Base-by-base conservation (phyloP, 306 rosid species). In the Luffa aegyptiaca region DNA sequence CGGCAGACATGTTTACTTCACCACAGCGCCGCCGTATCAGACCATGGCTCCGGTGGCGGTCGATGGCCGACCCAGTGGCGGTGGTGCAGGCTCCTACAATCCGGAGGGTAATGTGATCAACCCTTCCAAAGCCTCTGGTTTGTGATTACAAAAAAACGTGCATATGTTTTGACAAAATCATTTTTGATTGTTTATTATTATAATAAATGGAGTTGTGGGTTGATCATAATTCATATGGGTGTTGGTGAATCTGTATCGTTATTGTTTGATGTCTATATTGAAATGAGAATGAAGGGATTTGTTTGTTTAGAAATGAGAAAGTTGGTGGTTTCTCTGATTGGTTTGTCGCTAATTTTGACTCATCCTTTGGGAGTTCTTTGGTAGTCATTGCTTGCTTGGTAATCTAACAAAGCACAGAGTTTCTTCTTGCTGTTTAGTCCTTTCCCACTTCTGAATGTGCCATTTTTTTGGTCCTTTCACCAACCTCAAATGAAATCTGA, bases 1-100 rank as follows among this genome's bases (percentile, higher is more conserved):
- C 1, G 86, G 87, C 76, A 82, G 93, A 88, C 86, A 83, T 73
- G 86, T 89, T 80, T 89, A 86, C 76, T 86, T 87, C 68, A 86
- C 89, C 8, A 44, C 88, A 4, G 76, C 80, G 14, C 80, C 88
- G 33, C 71, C 88, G 18, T 85, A 84, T 45, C 88, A 79, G 85
- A 82, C 81, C 21, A 46, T 79, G 74, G 83, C 83, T 2, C 61
- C 87, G 74, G 82, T 78, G 78, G 68, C 66, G 5, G 88, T 80
- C 45, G 90, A 91, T 75, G 86, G 80, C n/a, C 66, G 86, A 77
- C 85, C 80, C 56, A 82, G 83, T 0, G 81, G 69, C 45, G 45
- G 45, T 35, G 71, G 26, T 55, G 61, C 10, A 17, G 26, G 82
- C 44, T 83, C 70, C 31, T 41, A 65, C 66, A 86, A 79, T 82